Evolutionary conservation across 768 basidiomycete species (phyloP), one percentile per base, ranked within the genome.

Genomic region (Trametes coccinea): DNA sequence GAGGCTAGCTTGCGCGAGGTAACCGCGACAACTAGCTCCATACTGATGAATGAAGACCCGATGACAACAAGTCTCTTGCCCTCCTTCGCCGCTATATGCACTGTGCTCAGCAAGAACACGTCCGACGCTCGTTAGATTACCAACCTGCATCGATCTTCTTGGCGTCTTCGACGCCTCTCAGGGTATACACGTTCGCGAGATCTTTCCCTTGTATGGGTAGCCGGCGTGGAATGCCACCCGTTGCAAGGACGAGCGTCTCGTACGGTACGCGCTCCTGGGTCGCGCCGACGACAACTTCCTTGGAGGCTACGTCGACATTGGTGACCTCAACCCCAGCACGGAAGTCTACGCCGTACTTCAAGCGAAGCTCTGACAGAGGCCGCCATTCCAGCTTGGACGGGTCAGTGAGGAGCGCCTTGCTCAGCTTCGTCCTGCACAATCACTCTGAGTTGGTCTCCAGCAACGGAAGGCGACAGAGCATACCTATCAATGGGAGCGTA

Each of bases 31-130:
- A 92, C 92, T n/a, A 93, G 78, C 72, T 95, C 92, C 92, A 97
- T 92, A 58, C 89, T 86, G 68, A 97, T 97, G 77, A 95, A 97
- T 13, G 89, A 92, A 52, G 87, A 89, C 2, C 95, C 95, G 64
- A 96, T 88, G 11, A 95, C 83, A 34, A 93, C 92, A 61, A 89
- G 73, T 51, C 79, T 79, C 74, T 93, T 90, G 37, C 89, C 88
- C 65, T 91, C 88, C 74, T 89, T 77, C 39, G 82, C 82, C 51
- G 81, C 87, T 89, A 43, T 34, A 43, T 37, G 34, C 34, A 11
- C 11, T 11, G 6, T 6, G 2, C 11, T 37, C 34, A 37, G 34
- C 34, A 37, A 5, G 11, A 37, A 37, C 11, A 37, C 11, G 34
- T 37, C 6, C 11, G 11, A 37, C 34, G 34, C 5, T 11, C 34